Percentiles rank a stretch among this genome's conserved stretches.
Conservation (phyloP, 1,284 basidiomycete species). For the Testicularia cyperi region DNA sequence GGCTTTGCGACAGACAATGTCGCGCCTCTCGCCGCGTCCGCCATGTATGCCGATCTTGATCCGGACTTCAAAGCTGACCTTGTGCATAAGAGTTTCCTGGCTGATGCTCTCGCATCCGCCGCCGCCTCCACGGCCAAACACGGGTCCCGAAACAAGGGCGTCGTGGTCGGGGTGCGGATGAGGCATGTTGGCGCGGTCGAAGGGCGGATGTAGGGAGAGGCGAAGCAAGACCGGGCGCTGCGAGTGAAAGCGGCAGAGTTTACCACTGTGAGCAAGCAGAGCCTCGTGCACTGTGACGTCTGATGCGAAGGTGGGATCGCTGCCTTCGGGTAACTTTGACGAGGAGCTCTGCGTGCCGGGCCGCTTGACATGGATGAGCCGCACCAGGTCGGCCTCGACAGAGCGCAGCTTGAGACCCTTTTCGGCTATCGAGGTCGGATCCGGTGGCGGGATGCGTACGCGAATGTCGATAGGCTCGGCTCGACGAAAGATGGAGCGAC, state of each 20-base stretch:
- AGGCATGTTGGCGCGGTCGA: slow-evolving; percentile 48
- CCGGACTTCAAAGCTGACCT: slow-evolving; percentile 51
- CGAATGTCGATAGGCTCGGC: slow-evolving; percentile 53
- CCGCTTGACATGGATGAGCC: slow-evolving; percentile 44
- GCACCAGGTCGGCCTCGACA: slow-evolving; percentile 51
- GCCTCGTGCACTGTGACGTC: slow-evolving; percentile 21
- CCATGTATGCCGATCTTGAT: slow-evolving; percentile 45
- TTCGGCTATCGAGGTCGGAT: slow-evolving; percentile 31
- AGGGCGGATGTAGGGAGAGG: slow-evolving; percentile 52
- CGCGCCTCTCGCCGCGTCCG: slow-evolving; percentile 32
- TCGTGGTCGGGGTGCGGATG: slow-evolving; percentile 56
- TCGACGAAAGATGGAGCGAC: slow-evolving; percentile 51
- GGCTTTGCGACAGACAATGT: slow-evolving; percentile 34
- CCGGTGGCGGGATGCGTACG: slow-evolving; percentile 51
- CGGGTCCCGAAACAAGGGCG: slow-evolving; percentile 40
- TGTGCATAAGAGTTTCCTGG: slow-evolving; percentile 55
- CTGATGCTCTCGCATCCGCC: slow-evolving; percentile 56
- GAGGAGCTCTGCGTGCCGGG: neutral
- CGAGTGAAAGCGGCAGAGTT: slow-evolving; percentile 55
- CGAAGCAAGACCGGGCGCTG: slow-evolving; percentile 44
- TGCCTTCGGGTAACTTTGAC: neutral
- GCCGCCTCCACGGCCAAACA: slow-evolving; percentile 45
- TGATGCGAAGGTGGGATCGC: neutral
- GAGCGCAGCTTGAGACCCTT: slow-evolving; percentile 46
- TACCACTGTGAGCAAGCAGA: slow-evolving; percentile 51